These are phyloP conservation scores for Sphenostylis stenocarpa DNA, from an alignment of 306 rosid species.

Conservation along the genomic window DNA sequence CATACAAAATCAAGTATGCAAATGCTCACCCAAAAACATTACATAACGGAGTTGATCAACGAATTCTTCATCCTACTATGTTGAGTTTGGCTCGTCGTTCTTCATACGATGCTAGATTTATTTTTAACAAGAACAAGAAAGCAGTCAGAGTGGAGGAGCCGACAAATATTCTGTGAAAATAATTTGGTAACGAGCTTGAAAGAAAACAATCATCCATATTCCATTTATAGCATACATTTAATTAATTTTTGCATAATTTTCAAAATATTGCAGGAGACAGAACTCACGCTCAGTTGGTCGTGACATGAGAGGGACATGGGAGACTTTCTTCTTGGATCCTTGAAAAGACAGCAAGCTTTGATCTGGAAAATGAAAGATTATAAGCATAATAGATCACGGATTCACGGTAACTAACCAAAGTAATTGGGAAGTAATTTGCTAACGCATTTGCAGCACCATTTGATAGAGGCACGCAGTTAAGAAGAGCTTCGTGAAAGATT, in stretches of 20 bases:
- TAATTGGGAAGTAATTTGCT: conserved; percentile 3
- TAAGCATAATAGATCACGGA: conserved; percentile 16
- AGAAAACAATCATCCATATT: conserved; percentile 4
- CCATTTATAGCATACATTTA: conserved; percentile 20
- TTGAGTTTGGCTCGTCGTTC: conserved; percentile 72
- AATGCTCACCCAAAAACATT: not conserved
- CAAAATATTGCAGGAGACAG: conserved; percentile 12
- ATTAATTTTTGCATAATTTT: conserved; percentile 19
- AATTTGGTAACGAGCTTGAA: not conserved
- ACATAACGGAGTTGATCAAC: conserved; percentile 9
- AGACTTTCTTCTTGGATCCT: conserved; percentile 60
- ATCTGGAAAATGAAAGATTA: conserved; percentile 49
- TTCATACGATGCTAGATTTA: conserved; percentile 76
- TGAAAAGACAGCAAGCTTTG: conserved; percentile 35
- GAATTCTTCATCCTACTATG: conserved; percentile 35
- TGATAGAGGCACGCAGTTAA: conserved; percentile 51
- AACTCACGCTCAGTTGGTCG: conserved; percentile 96
- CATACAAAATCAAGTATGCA: not conserved
- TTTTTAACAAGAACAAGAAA: conserved; percentile 29
- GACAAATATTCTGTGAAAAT: not conserved
- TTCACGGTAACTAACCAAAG: not conserved
- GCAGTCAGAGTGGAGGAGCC: conserved; percentile 16
- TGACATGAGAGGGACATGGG: conserved; percentile 65
- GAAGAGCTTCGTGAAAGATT: conserved; percentile 75
- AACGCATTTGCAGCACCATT: conserved; percentile 46